Percentiles rank a stretch among this genome's conserved stretches.
Evolutionary conservation across 495 filamentous ascomycete genomes (phyloP).

Genomic region (Trichoderma erinaceum): DNA sequence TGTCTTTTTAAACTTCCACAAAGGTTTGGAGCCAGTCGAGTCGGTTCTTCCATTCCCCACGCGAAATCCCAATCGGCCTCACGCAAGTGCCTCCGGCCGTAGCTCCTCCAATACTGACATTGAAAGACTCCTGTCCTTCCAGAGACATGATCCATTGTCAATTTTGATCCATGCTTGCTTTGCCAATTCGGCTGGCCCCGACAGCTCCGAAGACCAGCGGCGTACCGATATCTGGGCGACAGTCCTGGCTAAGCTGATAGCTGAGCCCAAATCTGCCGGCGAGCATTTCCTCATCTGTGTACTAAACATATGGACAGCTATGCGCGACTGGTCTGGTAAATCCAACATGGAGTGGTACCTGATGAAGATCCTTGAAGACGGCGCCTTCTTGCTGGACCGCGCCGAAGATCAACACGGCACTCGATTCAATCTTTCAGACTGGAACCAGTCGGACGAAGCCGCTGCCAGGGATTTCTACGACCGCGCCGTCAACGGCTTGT

Average conservation of each 20-base stretch:
- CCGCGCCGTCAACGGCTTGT: slow-evolving; percentile 71
- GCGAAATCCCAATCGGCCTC: slow-evolving; percentile 49
- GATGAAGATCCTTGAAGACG: slow-evolving; percentile 87
- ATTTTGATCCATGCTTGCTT: slow-evolving; percentile 82
- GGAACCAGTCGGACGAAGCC: slow-evolving; percentile 62
- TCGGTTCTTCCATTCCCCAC: slow-evolving; percentile 72
- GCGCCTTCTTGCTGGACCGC: slow-evolving; percentile 79
- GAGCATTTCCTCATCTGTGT: slow-evolving; percentile 64
- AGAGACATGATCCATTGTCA: slow-evolving; percentile 81
- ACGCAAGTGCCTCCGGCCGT: slow-evolving; percentile 35
- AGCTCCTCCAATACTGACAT: slow-evolving; percentile 49
- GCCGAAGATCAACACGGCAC: slow-evolving; percentile 62
- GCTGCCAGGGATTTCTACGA: slow-evolving; percentile 87
- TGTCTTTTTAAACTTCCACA: slow-evolving; percentile 65
- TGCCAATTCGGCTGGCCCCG: slow-evolving; percentile 73
- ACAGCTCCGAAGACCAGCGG: slow-evolving; percentile 66
- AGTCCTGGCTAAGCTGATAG: slow-evolving; percentile 73
- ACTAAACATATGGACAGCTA: slow-evolving; percentile 77
- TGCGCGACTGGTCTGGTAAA: slow-evolving; percentile 83
- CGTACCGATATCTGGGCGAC: slow-evolving; percentile 83
- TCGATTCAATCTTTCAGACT: slow-evolving; percentile 58
- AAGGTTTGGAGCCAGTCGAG: slow-evolving; percentile 70
- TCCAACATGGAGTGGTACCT: slow-evolving; percentile 88
- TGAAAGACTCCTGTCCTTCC: slow-evolving; percentile 71
- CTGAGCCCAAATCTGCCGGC: slow-evolving; percentile 37